Conservation (phyloP, 2,329 filamentous ascomycete genomes). For the Xylariaceae sp. region DNA sequence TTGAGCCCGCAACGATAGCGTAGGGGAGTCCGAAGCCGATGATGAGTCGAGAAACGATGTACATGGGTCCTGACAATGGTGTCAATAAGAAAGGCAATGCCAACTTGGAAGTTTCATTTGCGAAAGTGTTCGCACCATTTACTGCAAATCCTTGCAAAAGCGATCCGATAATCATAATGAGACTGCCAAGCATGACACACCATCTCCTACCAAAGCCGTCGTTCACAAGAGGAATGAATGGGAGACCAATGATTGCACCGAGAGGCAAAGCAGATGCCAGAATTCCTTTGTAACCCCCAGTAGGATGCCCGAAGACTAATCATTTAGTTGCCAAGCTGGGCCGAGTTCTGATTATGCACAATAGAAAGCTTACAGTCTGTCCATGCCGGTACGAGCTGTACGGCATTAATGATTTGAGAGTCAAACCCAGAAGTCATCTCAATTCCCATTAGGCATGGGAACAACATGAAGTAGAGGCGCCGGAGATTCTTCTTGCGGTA, state of each 20-base stretch:
- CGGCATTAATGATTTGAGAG: conserved; percentile 41
- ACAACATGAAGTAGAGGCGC: conserved; percentile 51
- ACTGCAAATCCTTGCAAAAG: conserved; percentile 50
- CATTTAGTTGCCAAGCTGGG: conserved; percentile 1
- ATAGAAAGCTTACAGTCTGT: conserved; percentile 29
- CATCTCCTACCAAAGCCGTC: conserved; percentile 48
- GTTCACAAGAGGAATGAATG: conserved; percentile 51
- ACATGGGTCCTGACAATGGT: conserved; percentile 49
- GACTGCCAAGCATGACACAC: conserved; percentile 51
- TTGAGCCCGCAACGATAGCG: conserved; percentile 56
- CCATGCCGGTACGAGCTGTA: conserved; percentile 38
- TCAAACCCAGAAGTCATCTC: conserved; percentile 60
- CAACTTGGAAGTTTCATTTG: neutral
- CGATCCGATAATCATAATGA: conserved; percentile 51
- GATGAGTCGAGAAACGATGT: conserved; percentile 56
- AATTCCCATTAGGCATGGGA: conserved; percentile 58
- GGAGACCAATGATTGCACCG: conserved; percentile 49
- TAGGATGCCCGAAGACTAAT: conserved; percentile 31
- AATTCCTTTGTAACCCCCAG: conserved; percentile 40
- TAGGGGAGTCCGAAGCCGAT: conserved; percentile 62
- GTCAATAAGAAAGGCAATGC: conserved; percentile 1
- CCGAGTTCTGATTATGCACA: conserved; percentile 1
- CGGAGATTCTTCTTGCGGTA: conserved; percentile 57
- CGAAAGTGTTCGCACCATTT: conserved; percentile 34
- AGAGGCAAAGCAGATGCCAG: conserved; percentile 52